phyloP scores from a whole-genome alignment of 139 green algal genomes.

The Gonium pectorale region DNA sequence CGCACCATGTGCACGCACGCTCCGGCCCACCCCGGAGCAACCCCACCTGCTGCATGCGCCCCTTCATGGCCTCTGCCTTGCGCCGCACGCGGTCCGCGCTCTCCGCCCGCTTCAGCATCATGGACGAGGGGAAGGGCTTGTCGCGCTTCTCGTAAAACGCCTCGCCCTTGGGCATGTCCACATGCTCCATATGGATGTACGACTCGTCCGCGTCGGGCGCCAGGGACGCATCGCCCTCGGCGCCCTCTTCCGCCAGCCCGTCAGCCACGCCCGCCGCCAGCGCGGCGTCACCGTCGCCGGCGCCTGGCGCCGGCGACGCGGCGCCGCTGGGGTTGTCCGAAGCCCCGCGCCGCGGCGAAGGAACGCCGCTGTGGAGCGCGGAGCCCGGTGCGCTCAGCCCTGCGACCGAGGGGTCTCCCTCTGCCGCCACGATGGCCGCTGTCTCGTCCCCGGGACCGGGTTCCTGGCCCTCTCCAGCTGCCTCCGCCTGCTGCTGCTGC shows the following conservation, averaged over 20 bases:
- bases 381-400: no score
- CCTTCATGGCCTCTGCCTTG: conserved; percentile 40
- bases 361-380: no score
- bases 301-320: neutral
- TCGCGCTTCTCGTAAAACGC: conserved; percentile 8
- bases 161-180: neutral
- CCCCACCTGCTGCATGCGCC: conserved; percentile 43
- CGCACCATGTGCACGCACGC: no score
- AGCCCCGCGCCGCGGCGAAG: neutral
- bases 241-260: no score
- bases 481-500: neutral
- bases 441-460: no score
- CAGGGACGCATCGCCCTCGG: no score
- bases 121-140: neutral
- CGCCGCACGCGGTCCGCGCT: neutral
- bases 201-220: no score
- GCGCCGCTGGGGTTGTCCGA: neutral
- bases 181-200: no score
- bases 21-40: neutral
- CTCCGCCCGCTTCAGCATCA: conserved; percentile 33
- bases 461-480: no score
- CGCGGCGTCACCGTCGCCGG: neutral
- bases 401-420: no score
- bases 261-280: neutral
- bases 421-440: no score